These are phyloP conservation scores for Mortierella sp. DNA, from an alignment of 371 early-diverging fungal genomes.

Conservation along the genomic window DNA sequence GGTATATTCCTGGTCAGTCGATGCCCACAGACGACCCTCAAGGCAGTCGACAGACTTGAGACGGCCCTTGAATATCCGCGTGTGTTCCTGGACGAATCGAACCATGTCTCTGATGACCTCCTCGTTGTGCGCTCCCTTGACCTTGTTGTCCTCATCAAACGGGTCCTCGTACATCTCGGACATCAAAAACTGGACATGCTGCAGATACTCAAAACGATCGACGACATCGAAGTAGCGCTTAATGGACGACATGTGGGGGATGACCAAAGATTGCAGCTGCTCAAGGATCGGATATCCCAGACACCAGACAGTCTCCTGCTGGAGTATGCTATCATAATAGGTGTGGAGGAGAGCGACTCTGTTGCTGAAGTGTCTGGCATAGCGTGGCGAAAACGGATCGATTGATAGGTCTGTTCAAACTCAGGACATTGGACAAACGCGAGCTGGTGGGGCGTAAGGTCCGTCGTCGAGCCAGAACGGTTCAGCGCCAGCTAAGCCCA, in stretches of 20 bases:
- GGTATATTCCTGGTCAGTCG: neutral
- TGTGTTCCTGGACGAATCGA: neutral
- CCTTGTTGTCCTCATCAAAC: neutral
- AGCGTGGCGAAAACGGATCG: neutral
- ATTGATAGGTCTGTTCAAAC: neutral
- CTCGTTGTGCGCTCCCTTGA: neutral
- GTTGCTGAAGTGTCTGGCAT: neutral
- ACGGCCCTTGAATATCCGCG: neutral
- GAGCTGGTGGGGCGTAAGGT: neutral
- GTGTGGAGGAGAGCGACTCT: neutral
- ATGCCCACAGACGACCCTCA: neutral
- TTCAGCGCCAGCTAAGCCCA: neutral
- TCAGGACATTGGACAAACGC: neutral
- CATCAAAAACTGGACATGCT: neutral
- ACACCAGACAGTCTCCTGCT: neutral
- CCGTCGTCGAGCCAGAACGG: no score
- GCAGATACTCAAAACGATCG: neutral
- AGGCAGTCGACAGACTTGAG: neutral
- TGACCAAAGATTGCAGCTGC: neutral
- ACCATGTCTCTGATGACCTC: neutral
- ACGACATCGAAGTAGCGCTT: neutral
- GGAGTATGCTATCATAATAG: neutral
- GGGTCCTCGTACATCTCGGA: neutral
- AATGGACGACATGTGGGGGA: neutral
- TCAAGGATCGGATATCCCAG: neutral